Evolutionary conservation across 2,329 filamentous ascomycete species (phyloP), one percentile per base, ranked within the genome.

Genomic region (Amphichorda felina): DNA sequence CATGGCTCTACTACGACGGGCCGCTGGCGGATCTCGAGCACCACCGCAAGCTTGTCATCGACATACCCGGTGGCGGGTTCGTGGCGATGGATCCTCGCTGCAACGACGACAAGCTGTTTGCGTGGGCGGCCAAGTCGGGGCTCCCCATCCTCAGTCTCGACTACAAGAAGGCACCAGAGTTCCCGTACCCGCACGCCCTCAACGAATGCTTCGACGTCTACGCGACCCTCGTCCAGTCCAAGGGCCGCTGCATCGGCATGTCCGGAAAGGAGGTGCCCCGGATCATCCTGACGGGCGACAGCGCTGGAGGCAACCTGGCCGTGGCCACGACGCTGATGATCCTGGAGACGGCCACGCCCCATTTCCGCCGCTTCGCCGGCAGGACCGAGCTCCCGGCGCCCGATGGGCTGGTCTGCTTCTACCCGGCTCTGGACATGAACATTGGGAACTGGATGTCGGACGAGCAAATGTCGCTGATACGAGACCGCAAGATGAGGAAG

Each of bases 371-470:
- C 27, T 41, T 43, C 9, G 40, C 48, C 10, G 40, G 45, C 2
- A 40, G 76, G 42, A 61, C 61, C 15, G 64, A 75, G 3, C 65
- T 94, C 5, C 81, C 87, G 1, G 54, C 72, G 0, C 91, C 91
- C 0, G 81, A 83, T 35, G 89, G 87, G 0, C 59, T 96, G 7
- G 69, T 96, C 1, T 68, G 94, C 33, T 78, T 93, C 39, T 98
- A 98, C 49, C 91, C 91, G 1, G 79, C 81, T 0, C 63, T 98
- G 40, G 91, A 96, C 50, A 87, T 96, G 82, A 95, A 94, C 50
- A 96, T 96, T 44, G 86, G 86, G 26, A 95, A 88, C 56, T 98
- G 91, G 91, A 96, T 98, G 88, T 88, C 85, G 1, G 89, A 96
- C 48, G 89, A 96, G 55, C 88, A 98, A 54, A 94, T 96, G 85